phyloP scores from a whole-genome alignment of 495 filamentous ascomycete species.

The Xylaria sp. region DNA sequence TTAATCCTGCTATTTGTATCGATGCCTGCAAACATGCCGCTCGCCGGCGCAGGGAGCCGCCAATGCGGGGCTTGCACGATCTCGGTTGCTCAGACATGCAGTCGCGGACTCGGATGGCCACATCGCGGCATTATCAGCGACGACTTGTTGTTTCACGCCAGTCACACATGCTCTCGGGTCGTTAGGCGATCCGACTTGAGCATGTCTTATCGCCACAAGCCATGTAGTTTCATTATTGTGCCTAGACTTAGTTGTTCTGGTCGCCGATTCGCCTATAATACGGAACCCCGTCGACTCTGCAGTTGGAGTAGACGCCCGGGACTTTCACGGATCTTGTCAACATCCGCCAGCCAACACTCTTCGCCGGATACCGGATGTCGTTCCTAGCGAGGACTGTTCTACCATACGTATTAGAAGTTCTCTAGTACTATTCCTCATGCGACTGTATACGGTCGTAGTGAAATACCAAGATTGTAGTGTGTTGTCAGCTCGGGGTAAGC shows the following conservation, averaged over 20 bases:
- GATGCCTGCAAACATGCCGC: conserved; percentile 15
- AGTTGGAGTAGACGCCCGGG: conserved; percentile 25
- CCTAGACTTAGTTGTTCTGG: conserved; percentile 20
- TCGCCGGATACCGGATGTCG: conserved; percentile 9
- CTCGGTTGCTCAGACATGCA: conserved; percentile 21
- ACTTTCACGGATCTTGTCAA: conserved; percentile 16
- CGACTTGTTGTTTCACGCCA: conserved; percentile 20
- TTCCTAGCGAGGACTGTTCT: conserved; percentile 8
- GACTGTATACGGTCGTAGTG: conserved; percentile 8
- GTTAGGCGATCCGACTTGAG: conserved; percentile 15
- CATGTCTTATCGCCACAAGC: conserved; percentile 16
- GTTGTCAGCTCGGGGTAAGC: conserved; percentile 1
- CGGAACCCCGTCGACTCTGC: conserved; percentile 17
- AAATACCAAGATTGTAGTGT: background rate
- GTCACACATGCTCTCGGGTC: conserved; percentile 16
- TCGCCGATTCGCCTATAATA: conserved; percentile 19
- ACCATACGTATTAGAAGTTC: background rate
- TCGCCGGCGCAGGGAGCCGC: conserved; percentile 23
- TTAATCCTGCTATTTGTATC: conserved; percentile 24
- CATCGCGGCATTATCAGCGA: conserved; percentile 18
- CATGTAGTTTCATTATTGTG: conserved; percentile 22
- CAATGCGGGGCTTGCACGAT: conserved; percentile 24
- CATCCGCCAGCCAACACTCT: conserved; percentile 6
- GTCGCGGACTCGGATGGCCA: conserved; percentile 20
- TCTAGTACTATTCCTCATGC: background rate